Evolutionary conservation across 2,329 filamentous ascomycete genomes (phyloP), one percentile per base, ranked within the genome.

Genomic region (Talaromyces atroroseus): DNA sequence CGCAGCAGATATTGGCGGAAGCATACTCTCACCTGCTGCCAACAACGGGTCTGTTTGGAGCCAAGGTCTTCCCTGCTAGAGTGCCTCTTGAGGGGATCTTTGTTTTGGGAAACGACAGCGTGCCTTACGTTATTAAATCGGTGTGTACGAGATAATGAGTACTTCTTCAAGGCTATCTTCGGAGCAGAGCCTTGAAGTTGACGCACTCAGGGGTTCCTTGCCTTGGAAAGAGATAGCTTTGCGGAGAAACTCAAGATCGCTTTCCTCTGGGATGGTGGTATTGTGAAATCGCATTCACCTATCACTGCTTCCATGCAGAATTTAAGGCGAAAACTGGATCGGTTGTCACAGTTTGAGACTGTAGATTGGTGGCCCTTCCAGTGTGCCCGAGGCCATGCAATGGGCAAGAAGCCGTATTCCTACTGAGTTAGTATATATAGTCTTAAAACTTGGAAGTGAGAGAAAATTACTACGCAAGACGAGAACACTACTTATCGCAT

Each of bases 221-320:
- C 68, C 70, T 1, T 75, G 73, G 73, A 40, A 14, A 40, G 36
- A 40, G 3, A 10, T 40, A 40, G 16, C 36, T 68, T 42, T 36
- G 29, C 24, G n/a, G 67, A 67, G 23, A 78, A 69, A 52, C 68
- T 88, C 23, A 80, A 74, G 46, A 73, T 88, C 49, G 85, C 75
- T 7, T 76, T 88, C 14, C 72, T 87, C 64, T 82, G 79, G 77
- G 71, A 82, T 63, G 85, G 88, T 64, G 80, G 78, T n/a, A 75
- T 86, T 42, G 83, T 86, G 2, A 73, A 66, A 3, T 84, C 84
- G 0, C 85, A 86, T 29, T 84, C 85, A 2, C 85, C 85, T 0
- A 77, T 88, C 3, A 68, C 76, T 0, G 76, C 84, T 7, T 84
- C 82, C 1, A 66, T 88, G 10, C 66, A 70, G 4, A 65, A 71